Percentiles rank a stretch among this genome's conserved stretches.
Conservation (phyloP, 345 rosid genomes). For the Triadica sebifera region DNA sequence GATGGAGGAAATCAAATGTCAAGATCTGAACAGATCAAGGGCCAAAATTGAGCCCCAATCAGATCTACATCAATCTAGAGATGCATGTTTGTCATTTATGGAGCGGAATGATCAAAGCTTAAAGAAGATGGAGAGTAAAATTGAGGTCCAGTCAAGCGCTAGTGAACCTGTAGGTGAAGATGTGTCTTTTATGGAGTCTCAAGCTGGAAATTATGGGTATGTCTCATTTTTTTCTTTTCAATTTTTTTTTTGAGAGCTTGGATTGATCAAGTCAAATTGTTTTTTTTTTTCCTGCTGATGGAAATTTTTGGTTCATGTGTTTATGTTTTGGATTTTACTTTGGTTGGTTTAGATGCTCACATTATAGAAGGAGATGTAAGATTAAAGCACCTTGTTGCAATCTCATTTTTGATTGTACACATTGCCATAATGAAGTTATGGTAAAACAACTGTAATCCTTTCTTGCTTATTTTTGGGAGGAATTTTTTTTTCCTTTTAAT, state of each 20-base stretch:
- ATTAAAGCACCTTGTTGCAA: slow-evolving; percentile 80
- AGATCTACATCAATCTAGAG: neutral
- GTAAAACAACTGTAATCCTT: too few species aligned
- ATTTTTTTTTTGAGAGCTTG: too few species aligned
- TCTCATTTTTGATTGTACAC: slow-evolving; percentile 72
- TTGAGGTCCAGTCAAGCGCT: neutral
- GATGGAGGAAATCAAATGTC: neutral
- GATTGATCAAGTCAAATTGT: too few species aligned
- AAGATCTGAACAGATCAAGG: neutral
- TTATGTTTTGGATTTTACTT: neutral
- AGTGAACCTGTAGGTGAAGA: neutral
- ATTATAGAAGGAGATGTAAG: slow-evolving; percentile 79
- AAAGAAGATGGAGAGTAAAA: neutral
- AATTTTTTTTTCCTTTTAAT: too few species aligned
- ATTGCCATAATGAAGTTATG: slow-evolving; percentile 85
- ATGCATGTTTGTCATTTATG: too few species aligned
- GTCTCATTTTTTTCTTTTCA: too few species aligned
- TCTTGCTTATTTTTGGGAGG: too few species aligned
- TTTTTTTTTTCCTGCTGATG: neutral
- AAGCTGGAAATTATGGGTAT: neutral
- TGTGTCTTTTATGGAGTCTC: neutral
- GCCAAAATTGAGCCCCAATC: neutral
- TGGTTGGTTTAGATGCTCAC: slow-evolving; percentile 54
- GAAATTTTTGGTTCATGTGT: neutral
- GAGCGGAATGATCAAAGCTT: neutral